A percentile compares a stretch with the other conserved stretches of the same genome.
Evolutionary conservation across 2,329 filamentous ascomycete genomes (phyloP).

Genomic region (Cladophialophora immunda): DNA sequence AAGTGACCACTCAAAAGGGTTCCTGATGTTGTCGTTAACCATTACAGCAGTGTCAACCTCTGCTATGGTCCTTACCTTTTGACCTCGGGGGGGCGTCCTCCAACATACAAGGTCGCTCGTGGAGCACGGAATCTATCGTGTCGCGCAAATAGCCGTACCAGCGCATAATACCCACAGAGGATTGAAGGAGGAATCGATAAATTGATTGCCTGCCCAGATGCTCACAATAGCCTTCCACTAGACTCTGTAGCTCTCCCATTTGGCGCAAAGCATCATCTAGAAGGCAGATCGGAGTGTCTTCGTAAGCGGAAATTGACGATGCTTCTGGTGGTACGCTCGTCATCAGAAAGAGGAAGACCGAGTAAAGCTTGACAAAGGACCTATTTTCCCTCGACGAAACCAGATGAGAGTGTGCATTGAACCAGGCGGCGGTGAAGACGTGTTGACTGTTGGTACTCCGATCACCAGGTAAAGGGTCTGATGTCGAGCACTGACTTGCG

Average conservation of each 20-base stretch:
- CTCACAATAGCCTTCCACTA: conserved; percentile 23
- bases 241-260: conserved; percentile 23
- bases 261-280: conserved; percentile 24
- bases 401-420: conserved; percentile 25
- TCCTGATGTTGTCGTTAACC: not conserved
- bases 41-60: not conserved
- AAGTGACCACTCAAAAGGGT: conserved; percentile 9
- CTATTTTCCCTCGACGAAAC: conserved; percentile 14
- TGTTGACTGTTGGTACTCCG: conserved; percentile 18
- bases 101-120: conserved; percentile 23
- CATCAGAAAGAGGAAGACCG: conserved; percentile 33
- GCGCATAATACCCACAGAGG: conserved; percentile 25
- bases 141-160: conserved; percentile 31
- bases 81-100: conserved; percentile 22
- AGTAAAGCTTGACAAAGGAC: conserved; percentile 30
- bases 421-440: conserved; percentile 29
- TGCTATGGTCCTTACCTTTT: conserved; percentile 16
- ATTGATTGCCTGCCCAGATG: conserved; percentile 19
- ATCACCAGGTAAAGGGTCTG: not conserved
- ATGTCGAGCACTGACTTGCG: not conserved
- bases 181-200: conserved; percentile 31
- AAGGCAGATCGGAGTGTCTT: conserved; percentile 18
- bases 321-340: conserved; percentile 27
- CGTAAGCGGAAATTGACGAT: not conserved
- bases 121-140: conserved; percentile 27